phyloP scores from a whole-genome alignment of 1,284 basidiomycete species.

The Pascua guehoae region DNA sequence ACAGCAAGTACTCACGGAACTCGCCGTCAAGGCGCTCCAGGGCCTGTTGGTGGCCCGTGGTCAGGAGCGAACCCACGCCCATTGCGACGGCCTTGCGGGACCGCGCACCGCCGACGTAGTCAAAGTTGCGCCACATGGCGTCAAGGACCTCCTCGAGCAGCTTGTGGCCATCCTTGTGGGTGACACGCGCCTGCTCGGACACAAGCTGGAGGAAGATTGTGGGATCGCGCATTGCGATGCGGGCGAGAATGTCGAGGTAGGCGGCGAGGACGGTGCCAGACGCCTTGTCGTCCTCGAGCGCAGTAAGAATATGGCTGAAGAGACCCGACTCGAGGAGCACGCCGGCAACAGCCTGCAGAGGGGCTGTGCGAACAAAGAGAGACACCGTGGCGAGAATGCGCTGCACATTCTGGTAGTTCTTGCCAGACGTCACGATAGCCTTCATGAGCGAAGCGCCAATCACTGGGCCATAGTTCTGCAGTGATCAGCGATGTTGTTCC shows the following conservation, averaged over 20 bases:
- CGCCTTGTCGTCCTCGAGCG: conserved; percentile 48
- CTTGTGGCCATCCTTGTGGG: conserved; percentile 27
- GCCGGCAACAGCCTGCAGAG: conserved; percentile 32
- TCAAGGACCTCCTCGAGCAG: conserved; percentile 45
- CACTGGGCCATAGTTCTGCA: conserved; percentile 27
- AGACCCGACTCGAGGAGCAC: conserved; percentile 39
- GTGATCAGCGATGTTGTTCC: background rate
- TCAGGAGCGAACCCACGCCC: conserved; percentile 43
- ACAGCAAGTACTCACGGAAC: conserved; percentile 31
- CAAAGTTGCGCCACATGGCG: conserved; percentile 49
- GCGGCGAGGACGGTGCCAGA: conserved; percentile 43
- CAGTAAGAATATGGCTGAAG: conserved; percentile 39
- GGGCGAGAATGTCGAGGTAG: conserved; percentile 39
- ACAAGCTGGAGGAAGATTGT: conserved; percentile 40
- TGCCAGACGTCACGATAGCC: conserved; percentile 29
- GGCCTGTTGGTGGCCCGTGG: conserved; percentile 74
- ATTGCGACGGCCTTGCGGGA: conserved; percentile 47
- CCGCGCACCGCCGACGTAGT: conserved; percentile 47
- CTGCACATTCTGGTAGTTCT: conserved; percentile 26
- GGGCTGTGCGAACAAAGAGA: conserved; percentile 32
- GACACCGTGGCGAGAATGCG: conserved; percentile 34
- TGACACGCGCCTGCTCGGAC: conserved; percentile 31
- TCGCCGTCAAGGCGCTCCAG: conserved; percentile 52
- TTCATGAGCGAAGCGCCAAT: conserved; percentile 34
- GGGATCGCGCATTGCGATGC: conserved; percentile 43